Evolutionary conservation across 2,329 filamentous ascomycete species (phyloP).

Genomic region (Phialophora chinensis): DNA sequence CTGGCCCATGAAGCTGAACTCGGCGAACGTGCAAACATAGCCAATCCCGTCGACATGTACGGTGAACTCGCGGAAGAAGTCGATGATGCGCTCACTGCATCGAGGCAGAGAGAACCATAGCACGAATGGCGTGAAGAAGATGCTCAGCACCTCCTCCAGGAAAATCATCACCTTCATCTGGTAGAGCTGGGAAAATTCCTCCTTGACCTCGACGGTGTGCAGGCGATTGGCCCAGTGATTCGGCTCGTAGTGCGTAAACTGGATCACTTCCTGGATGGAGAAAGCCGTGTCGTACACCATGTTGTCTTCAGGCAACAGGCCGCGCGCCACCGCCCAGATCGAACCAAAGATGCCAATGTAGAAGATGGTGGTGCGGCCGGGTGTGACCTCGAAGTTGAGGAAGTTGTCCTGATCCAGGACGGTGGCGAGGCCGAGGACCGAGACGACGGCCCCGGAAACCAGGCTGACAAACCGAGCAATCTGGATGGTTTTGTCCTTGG

Average conservation of each 20-base stretch:
- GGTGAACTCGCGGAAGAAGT: slow-evolving; percentile 98
- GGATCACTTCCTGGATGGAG: slow-evolving; percentile 84
- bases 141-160: slow-evolving; percentile 87
- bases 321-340: slow-evolving; percentile 81
- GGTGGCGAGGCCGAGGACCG: slow-evolving; percentile 81
- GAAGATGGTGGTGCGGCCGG: slow-evolving; percentile 85
- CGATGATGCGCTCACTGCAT: slow-evolving; percentile 89
- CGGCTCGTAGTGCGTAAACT: slow-evolving; percentile 91
- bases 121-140: slow-evolving; percentile 88
- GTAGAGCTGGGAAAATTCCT: slow-evolving; percentile 88
- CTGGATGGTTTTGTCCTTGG: slow-evolving; percentile 90
- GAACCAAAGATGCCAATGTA: slow-evolving; percentile 83
- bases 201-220: slow-evolving; percentile 92
- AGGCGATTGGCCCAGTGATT: slow-evolving; percentile 85
- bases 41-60: slow-evolving; percentile 95
- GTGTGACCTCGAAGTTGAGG: slow-evolving; percentile 87
- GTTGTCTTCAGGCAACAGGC: slow-evolving; percentile 84
- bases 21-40: slow-evolving; percentile 95
- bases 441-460: slow-evolving; percentile 81
- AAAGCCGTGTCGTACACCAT: slow-evolving; percentile 90
- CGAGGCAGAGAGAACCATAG: slow-evolving; percentile 84
- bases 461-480: slow-evolving; percentile 84
- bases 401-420: slow-evolving; percentile 91
- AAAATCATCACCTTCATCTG: slow-evolving; percentile 93
- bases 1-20: slow-evolving; percentile 94